Base-by-base conservation (phyloP, 257 asterid species). In the Linderniella brevidens region DNA sequence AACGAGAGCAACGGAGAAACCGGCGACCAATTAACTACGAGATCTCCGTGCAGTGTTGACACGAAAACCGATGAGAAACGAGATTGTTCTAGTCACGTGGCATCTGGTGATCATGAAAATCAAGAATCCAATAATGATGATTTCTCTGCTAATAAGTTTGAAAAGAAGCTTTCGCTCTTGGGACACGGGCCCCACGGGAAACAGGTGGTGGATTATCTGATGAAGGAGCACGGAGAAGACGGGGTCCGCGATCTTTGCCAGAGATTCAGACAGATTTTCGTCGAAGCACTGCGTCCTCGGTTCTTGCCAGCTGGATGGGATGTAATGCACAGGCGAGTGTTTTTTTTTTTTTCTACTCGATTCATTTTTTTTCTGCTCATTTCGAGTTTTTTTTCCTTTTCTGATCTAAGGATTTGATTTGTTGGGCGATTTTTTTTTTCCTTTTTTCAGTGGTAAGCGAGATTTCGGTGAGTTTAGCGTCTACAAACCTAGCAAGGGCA, bases 121-220 rank as follows among this genome's bases (percentile, higher is more conserved):
- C n/a, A n/a, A n/a, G n/a, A n/a, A n/a, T n/a, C 58, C 52, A 54
- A 58, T n/a, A 19, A 56, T 40, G 64, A 49, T 20, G 64, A 40
- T 62, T 5, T 55, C 17, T 17, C 39, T 9, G 17, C 59, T 51
- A n/a, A n/a, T n/a, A 84, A 73, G 59, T 70, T 53, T 20, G 66
- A 62, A 35, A 61, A 78, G 8, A 87, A 76, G 48, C 61, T 74
- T 66, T 88, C 98, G 0, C 55, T 78, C 35, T 67, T 84, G 61
- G 98, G 98, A 55, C 96, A 88, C 62, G 96, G 98, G 49, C 94
- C 96, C 17, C 98, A 88, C 20, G 98, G 98, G 48, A 84, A 77
- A 70, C 85, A 72, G 65, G 93, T 88, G 11, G 83, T 88, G 15
- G 65, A 58, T 40, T 47, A 65, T 67, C 60, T 88, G 45, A 73